Evolutionary conservation across 257 asterid species (phyloP), one percentile per base, ranked within the genome.

Genomic region (Perilla frutescens): DNA sequence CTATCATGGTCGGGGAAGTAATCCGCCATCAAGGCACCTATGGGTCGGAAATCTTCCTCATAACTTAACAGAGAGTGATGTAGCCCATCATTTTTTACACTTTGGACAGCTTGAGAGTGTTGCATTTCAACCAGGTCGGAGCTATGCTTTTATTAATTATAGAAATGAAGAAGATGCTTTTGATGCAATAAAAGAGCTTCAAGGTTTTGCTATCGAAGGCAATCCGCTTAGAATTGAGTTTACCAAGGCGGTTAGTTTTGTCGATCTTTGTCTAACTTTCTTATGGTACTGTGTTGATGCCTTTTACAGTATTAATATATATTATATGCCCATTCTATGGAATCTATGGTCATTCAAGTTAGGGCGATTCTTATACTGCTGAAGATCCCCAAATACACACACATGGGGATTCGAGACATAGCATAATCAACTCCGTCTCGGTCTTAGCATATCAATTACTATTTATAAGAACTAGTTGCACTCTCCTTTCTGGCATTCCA

Each of bases 181-280:
- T 79, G 90, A 88, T 77, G 98, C 98, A 13, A 73, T 91, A n/a
- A 85, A 82, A 75, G 94, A 87, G 82, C 98, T 93, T 81, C 92
- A 91, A 82, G 98, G 96, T 60, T 93, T 80, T 83, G 82, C 55
- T 79, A 57, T 93, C 71, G 96, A 81, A 76, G 98, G 97, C 84
- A 88, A 87, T 81, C 84, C 97, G 11, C 87, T 93, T 89, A 93
- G 80, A 81, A 87, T 93, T 86, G 96, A 93, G 87, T 93, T 89
- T 88, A 83, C 98, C 49, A 93, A 91, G 97, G 92, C 92, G 98
- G 98, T 93, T 93, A 93, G 98, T 93, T 79, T 82, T 84, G 96
- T 83, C 81, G 62, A 81, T 83, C 86, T 89, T 87, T 79, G 87
- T 82, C 84, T 84, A 75, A 68, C 82, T 82, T 81, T 78, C 75